Evolutionary conservation across 2,329 filamentous ascomycete species (phyloP).

Genomic region (Aspergillus sp.): DNA sequence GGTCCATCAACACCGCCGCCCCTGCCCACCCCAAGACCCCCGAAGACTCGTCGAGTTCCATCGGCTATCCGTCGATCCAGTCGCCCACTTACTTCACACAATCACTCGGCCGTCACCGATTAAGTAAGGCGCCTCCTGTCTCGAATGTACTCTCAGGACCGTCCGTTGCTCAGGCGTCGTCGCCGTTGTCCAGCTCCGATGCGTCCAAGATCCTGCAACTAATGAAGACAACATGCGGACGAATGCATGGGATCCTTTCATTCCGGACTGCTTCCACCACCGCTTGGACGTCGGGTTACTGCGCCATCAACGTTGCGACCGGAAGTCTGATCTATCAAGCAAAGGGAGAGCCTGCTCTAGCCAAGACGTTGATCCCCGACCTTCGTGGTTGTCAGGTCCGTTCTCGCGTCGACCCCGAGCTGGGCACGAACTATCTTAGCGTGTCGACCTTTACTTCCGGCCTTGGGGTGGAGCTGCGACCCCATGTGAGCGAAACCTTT

Average conservation of each 20-base stretch:
- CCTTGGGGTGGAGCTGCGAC: conserved; percentile 47
- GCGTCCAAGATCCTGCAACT: conserved; percentile 49
- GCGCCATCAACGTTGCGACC: conserved; percentile 51
- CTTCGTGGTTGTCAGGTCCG: conserved; percentile 50
- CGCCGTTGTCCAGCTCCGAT: conserved; percentile 44
- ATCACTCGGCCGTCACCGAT: conserved; percentile 31
- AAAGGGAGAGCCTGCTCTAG: conserved; percentile 48
- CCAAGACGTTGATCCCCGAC: conserved; percentile 50
- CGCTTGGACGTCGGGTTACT: conserved; percentile 51
- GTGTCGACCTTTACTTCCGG: conserved; percentile 49
- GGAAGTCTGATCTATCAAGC: conserved; percentile 52
- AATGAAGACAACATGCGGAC: conserved; percentile 53
- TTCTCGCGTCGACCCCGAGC: conserved; percentile 47
- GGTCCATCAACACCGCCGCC: conserved; percentile 39
- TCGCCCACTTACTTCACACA: conserved; percentile 38
- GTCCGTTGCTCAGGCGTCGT: conserved; percentile 25
- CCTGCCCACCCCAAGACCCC: conserved; percentile 32
- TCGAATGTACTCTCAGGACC: conserved; percentile 25
- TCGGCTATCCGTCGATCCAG: conserved; percentile 50
- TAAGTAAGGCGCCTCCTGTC: conserved; percentile 32
- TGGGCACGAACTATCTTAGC: conserved; percentile 47
- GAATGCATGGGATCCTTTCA: conserved; percentile 54
- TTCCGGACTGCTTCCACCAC: conserved; percentile 44
- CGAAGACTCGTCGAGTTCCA: conserved; percentile 42
- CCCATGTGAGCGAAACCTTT: conserved; percentile 51